Conservation (phyloP, 139 green algal genomes). For the Microglena sp. region DNA sequence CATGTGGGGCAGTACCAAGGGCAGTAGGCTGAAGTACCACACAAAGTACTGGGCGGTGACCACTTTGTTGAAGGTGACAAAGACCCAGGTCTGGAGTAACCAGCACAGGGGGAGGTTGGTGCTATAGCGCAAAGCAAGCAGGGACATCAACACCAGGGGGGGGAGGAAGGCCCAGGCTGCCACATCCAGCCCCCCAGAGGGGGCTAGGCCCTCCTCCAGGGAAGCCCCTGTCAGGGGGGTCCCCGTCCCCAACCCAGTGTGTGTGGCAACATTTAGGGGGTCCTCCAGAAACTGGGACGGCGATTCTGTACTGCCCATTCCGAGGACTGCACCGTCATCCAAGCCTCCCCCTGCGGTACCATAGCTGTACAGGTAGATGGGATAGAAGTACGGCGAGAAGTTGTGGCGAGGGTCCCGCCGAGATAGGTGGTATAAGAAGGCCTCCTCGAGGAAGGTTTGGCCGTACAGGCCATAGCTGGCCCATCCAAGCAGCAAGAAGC, state of each 20-base stretch:
- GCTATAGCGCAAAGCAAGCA: constrained; percentile 14
- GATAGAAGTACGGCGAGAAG: constrained; percentile 84
- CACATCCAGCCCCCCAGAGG: too few relatives aligned
- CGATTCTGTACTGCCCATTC: too few relatives aligned
- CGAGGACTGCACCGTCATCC: constrained; percentile 27
- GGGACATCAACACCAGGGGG: constrained; percentile 11
- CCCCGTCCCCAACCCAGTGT: too few relatives aligned
- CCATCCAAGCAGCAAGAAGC: constrained; percentile 42
- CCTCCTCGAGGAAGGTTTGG: constrained; percentile 59
- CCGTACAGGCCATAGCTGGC: constrained; percentile 60
- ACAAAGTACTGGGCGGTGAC: constrained; percentile 95
- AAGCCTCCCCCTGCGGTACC: constrained; percentile 15
- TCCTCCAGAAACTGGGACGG: too few relatives aligned
- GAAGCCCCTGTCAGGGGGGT: too few relatives aligned
- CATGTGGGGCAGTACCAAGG: constrained; percentile 53
- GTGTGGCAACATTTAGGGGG: too few relatives aligned
- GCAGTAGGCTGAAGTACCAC: constrained; percentile 83
- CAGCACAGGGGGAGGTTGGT: constrained; percentile 36
- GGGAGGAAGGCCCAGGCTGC: too few relatives aligned
- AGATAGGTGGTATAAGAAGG: constrained; percentile 72
- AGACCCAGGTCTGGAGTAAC: constrained; percentile 68
- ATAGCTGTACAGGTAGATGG: constrained; percentile 55
- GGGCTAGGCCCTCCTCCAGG: too few relatives aligned
- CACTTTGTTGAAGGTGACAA: constrained; percentile 92
- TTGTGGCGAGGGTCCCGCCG: constrained; percentile 84